Conservation (phyloP, 371 early-diverging fungal genomes). For the Thermomucor indicae-seudaticae region DNA sequence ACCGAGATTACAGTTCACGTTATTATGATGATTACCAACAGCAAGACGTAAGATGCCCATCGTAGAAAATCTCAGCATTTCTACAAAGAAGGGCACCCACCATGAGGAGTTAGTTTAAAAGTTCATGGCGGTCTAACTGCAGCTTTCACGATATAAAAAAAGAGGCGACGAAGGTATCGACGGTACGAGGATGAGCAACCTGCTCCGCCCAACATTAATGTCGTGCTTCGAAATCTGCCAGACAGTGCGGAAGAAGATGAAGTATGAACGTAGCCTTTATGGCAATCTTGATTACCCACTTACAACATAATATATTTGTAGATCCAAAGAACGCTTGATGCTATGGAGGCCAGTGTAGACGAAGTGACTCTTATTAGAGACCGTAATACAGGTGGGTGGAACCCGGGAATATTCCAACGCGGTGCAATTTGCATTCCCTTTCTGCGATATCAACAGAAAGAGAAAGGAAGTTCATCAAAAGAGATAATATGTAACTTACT, state of each 20-base stretch:
- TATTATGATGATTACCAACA: not conserved
- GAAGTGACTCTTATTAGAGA: slow-evolving; percentile 44
- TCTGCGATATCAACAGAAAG: no score
- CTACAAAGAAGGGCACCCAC: not conserved
- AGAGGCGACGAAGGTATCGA: slow-evolving; percentile 5
- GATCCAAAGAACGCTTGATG: slow-evolving; percentile 25
- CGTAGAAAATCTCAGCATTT: not conserved
- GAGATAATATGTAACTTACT: no score
- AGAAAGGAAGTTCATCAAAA: no score
- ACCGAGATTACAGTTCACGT: not conserved
- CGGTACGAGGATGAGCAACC: slow-evolving; percentile 1
- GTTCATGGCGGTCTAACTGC: slow-evolving; percentile 3
- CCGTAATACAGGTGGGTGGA: slow-evolving; percentile 49
- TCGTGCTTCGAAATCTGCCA: slow-evolving; percentile 44
- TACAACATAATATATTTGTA: not conserved
- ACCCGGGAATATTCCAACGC: no score
- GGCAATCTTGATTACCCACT: no score
- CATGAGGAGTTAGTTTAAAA: not conserved
- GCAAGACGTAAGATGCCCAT: slow-evolving; percentile 9
- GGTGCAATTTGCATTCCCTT: no score
- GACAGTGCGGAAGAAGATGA: slow-evolving; percentile 34
- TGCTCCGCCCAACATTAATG: slow-evolving; percentile 40
- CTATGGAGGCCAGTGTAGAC: slow-evolving; percentile 26
- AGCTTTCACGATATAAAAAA: not conserved
- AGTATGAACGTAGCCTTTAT: slow-evolving; percentile 21